Base-by-base conservation (phyloP, 176 grass and related monocot genomes). In the Avena atlantica region DNA sequence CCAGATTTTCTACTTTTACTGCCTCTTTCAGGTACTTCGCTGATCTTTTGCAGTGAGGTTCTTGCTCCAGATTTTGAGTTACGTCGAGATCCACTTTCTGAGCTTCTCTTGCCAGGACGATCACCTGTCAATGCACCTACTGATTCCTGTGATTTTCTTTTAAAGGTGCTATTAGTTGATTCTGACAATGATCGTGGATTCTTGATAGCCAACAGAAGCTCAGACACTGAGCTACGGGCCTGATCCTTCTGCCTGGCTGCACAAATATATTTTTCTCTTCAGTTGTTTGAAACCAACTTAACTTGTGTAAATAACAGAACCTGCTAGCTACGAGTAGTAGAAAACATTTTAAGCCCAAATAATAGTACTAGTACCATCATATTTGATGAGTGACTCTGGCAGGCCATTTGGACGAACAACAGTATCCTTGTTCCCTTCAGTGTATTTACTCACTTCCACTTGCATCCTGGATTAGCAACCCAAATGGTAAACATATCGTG, bases 401-500 rank as follows among this genome's bases (percentile, higher is more conserved):
- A 98, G 92, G 57, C 93, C 96, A 89, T 95, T 95, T 69, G 96
- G 96, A n/a, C 93, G 91, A 64, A 95, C 68, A 81, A 91, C 91
- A 0, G 78, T 86, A 25, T 95, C 93, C 74, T 98, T 95, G 70
- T 60, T 91, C 44, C 96, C 96, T 94, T 95, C 93, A 0, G 96
- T 98, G 79, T 98, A 92, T 79, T 94, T 98, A 65, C 96, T 98
- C n/a, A 98, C 96, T 84, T 98, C 96, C 50, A 98, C 91, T 95
- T 95, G 96, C 96, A 98, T 98, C 79, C 96, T 98, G 89, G 29
- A 80, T 58, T 45, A 89, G 63, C 10, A 82, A 55, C 6, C 8
- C 25, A 63, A 76, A 87, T 50, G 7, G 45, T 75, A 42, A 16
- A 66, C 12, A 66, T 29, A 25, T 25, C 40, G 50, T 20, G 4